A percentile compares a stretch with the other conserved stretches of the same genome.
phyloP scores from a whole-genome alignment of 208 protist species.

The Balamuthia mandrillaris region DNA sequence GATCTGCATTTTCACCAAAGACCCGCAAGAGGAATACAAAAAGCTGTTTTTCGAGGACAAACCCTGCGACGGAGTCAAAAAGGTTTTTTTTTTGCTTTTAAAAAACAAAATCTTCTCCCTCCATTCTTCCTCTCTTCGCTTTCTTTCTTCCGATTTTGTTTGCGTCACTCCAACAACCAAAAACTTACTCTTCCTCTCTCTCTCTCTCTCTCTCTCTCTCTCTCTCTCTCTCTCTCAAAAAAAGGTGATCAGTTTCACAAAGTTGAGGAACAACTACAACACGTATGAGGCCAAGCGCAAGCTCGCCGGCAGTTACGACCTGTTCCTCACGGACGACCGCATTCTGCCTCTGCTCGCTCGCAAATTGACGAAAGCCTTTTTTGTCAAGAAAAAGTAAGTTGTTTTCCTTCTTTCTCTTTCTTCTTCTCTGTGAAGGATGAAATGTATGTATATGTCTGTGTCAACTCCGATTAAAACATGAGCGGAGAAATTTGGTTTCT shows the following conservation, averaged over 20 bases:
- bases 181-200: neutral
- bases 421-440: no score
- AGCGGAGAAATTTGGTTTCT: neutral
- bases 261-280: conserved; percentile 63
- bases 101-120: neutral
- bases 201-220: neutral
- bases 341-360: conserved; percentile 59
- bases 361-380: conserved; percentile 59
- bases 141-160: neutral
- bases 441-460: conserved; percentile 3
- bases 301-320: conserved; percentile 59
- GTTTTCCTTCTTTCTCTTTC: no score
- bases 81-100: neutral
- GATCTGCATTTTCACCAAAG: conserved; percentile 12
- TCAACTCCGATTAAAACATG: neutral
- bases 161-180: neutral
- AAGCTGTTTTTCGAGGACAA: neutral
- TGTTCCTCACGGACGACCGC: conserved; percentile 71
- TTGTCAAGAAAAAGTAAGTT: conserved; percentile 51
- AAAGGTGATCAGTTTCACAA: conserved; percentile 66
- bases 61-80: neutral
- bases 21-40: neutral
- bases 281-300: conserved; percentile 67
- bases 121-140: neutral
- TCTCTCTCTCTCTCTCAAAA: neutral